These are phyloP conservation scores for Telfairia occidentalis DNA, from an alignment of 331 rosid genomes.

Conservation along the genomic window DNA sequence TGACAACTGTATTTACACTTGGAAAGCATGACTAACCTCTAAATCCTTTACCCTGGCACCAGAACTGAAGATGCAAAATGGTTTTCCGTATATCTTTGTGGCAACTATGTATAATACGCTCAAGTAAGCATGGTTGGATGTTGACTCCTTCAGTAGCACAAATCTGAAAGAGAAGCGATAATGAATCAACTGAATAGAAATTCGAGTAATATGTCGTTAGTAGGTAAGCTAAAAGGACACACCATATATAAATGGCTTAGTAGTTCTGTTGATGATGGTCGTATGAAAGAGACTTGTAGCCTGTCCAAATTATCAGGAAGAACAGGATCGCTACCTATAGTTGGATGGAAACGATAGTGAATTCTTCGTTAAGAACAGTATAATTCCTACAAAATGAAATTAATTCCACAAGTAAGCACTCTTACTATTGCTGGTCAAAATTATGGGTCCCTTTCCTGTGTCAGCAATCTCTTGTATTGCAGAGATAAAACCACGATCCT, in stretches of 20 bases:
- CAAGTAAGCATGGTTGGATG: slow-evolving; percentile 49
- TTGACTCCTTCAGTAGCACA: slow-evolving; percentile 56
- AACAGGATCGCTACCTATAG: slow-evolving; percentile 54
- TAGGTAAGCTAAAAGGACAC: slow-evolving; percentile 19
- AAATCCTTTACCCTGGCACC: slow-evolving; percentile 67
- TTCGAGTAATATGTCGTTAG: not conserved
- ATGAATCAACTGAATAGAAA: not conserved
- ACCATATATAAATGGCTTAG: slow-evolving; percentile 61
- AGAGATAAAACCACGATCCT: slow-evolving; percentile 81
- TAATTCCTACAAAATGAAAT: not conserved
- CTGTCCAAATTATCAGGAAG: slow-evolving; percentile 57
- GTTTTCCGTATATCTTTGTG: slow-evolving; percentile 71
- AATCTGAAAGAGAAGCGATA: slow-evolving; percentile 40
- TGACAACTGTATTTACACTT: not conserved
- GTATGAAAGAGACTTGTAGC: slow-evolving; percentile 38
- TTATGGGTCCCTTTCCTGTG: slow-evolving; percentile 75
- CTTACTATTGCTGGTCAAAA: slow-evolving; percentile 91
- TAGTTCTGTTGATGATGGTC: slow-evolving; percentile 58
- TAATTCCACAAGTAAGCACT: slow-evolving; percentile 17
- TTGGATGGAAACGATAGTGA: slow-evolving; percentile 13
- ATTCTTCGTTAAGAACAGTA: slow-evolving; percentile 9
- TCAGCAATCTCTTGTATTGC: slow-evolving; percentile 75
- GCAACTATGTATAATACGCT: slow-evolving; percentile 50
- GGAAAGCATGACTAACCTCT: slow-evolving; percentile 30
- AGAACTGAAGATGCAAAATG: slow-evolving; percentile 80